These are phyloP conservation scores for Coniella lustricola DNA, from an alignment of 2,329 filamentous ascomycete species.

Conservation along the genomic window DNA sequence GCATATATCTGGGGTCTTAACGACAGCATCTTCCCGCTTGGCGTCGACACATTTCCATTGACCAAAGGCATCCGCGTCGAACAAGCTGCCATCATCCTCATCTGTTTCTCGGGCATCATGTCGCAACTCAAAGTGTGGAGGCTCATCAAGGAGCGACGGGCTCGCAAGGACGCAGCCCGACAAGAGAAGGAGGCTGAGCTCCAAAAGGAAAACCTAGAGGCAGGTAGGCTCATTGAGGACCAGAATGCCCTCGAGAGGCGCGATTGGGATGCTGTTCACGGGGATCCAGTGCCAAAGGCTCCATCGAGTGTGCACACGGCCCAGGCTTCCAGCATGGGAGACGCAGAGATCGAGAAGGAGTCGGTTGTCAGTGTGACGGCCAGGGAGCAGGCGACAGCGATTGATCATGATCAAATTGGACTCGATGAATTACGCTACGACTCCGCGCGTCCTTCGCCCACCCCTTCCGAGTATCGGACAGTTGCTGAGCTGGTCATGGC, in stretches of 20 bases:
- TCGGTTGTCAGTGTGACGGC: constrained; percentile 27
- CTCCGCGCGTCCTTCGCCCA: constrained; percentile 17
- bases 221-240: constrained; percentile 60
- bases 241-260: constrained; percentile 53
- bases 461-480: constrained; percentile 24
- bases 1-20: constrained; percentile 85
- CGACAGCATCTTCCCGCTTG: constrained; percentile 68
- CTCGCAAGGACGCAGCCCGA: constrained; percentile 42
- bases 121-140: constrained; percentile 86
- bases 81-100: constrained; percentile 66
- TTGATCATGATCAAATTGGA: constrained; percentile 44
- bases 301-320: constrained; percentile 28
- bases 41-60: constrained; percentile 71
- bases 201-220: constrained; percentile 60
- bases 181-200: constrained; percentile 46
- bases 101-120: constrained; percentile 68
- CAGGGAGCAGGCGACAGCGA: constrained; percentile 29
- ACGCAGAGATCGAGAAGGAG: constrained; percentile 40
- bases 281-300: constrained; percentile 38
- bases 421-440: constrained; percentile 41
- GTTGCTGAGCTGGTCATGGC: constrained; percentile 36
- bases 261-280: constrained; percentile 74
- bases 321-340: constrained; percentile 45
- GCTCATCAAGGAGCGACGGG: constrained; percentile 59
- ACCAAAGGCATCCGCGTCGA: constrained; percentile 84